These are phyloP conservation scores for Talaromyces nanjingensis DNA, from an alignment of 495 filamentous ascomycete species.

Conservation along the genomic window DNA sequence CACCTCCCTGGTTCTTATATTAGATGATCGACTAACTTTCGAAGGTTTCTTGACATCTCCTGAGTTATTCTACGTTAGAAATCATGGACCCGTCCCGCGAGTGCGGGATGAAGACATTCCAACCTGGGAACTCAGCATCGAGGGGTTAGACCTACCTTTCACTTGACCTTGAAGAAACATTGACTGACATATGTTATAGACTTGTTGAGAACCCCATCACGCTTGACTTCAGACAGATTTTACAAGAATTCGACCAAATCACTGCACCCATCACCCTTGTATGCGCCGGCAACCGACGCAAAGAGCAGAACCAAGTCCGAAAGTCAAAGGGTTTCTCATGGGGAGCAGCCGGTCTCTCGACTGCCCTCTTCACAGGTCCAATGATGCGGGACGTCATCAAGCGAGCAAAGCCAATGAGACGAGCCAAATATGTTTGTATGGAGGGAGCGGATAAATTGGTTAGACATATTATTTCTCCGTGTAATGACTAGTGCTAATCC, in stretches of 20 bases:
- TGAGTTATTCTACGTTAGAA: slow-evolving; percentile 94
- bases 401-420: slow-evolving; percentile 59
- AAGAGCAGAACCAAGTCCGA: slow-evolving; percentile 87
- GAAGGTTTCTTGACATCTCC: slow-evolving; percentile 80
- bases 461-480: slow-evolving; percentile 14
- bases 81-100: slow-evolving; percentile 81
- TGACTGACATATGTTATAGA: slow-evolving; percentile 16
- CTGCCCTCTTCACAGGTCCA: slow-evolving; percentile 84
- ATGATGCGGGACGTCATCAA: slow-evolving; percentile 65
- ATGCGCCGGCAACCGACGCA: slow-evolving; percentile 88
- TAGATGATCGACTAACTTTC: background rate
- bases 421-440: slow-evolving; percentile 84
- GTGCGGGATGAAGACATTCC: slow-evolving; percentile 67
- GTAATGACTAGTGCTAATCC: background rate
- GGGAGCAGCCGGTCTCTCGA: slow-evolving; percentile 86
- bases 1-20: background rate
- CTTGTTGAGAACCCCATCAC: slow-evolving; percentile 74
- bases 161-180: background rate
- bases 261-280: slow-evolving; percentile 87
- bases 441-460: slow-evolving; percentile 83
- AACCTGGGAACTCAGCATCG: slow-evolving; percentile 79
- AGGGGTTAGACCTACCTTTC: slow-evolving; percentile 48
- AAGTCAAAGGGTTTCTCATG: slow-evolving; percentile 97
- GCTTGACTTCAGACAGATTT: slow-evolving; percentile 65
- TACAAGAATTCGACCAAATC: slow-evolving; percentile 72